Percentiles rank a stretch among this genome's conserved stretches.
Evolutionary conservation across 129 eudicot genomes (phyloP).

Genomic region (Sambucus nigra): DNA sequence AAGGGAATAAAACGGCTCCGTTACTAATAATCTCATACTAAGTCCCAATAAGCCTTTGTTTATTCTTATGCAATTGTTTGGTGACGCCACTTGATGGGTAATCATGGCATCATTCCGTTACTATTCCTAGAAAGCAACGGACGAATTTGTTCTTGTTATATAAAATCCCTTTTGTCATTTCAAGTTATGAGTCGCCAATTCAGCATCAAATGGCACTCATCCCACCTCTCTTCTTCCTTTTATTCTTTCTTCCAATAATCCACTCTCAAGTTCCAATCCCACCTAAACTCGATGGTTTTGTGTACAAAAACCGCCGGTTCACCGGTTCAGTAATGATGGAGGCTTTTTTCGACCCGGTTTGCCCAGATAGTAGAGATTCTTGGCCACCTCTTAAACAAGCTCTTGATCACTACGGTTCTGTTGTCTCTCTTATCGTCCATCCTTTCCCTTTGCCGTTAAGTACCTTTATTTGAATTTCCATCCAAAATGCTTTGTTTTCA

Average conservation of each 20-base stretch:
- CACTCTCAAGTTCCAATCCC: slow-evolving; percentile 36
- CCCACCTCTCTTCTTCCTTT: not conserved
- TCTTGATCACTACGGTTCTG: slow-evolving; percentile 39
- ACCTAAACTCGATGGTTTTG: slow-evolving; percentile 61
- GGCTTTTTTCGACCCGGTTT: slow-evolving; percentile 84
- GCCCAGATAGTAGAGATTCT: slow-evolving; percentile 82
- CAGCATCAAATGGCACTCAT: not conserved
- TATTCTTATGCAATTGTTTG: too few species aligned
- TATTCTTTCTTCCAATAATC: slow-evolving; percentile 1
- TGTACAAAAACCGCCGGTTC: slow-evolving; percentile 37
- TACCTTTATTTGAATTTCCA: not conserved
- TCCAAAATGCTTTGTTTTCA: not conserved
- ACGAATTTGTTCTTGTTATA: too few species aligned
- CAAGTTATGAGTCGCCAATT: too few species aligned
- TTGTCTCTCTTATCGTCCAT: slow-evolving; percentile 54
- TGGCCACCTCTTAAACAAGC: slow-evolving; percentile 87
- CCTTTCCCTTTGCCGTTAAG: slow-evolving; percentile 78
- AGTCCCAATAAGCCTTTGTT: too few species aligned
- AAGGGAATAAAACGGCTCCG: too few species aligned
- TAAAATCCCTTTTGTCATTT: too few species aligned
- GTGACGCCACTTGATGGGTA: too few species aligned
- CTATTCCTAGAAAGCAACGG: too few species aligned
- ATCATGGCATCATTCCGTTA: too few species aligned
- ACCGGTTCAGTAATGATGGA: slow-evolving; percentile 41
- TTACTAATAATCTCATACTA: too few species aligned